These are phyloP conservation scores for Prunus armeniaca DNA, from an alignment of 306 rosid species.

Conservation along the genomic window DNA sequence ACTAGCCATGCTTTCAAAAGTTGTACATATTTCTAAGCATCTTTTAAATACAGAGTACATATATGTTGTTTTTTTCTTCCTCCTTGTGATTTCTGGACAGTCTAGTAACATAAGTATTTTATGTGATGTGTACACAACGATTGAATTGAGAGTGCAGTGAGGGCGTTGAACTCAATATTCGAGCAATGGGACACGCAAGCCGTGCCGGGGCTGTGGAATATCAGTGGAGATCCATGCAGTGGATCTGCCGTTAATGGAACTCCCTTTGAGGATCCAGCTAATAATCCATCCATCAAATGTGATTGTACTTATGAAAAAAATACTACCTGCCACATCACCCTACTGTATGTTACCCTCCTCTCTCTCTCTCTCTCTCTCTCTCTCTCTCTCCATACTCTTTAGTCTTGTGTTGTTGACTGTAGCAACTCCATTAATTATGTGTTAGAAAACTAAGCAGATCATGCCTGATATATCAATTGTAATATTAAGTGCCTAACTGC, in stretches of 20 bases:
- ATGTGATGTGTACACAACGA: background rate
- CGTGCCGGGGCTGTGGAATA: no score
- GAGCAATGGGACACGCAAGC: background rate
- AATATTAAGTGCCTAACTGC: background rate
- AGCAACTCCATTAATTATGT: no score
- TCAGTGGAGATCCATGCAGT: constrained; percentile 20
- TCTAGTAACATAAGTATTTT: background rate
- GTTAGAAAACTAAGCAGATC: no score
- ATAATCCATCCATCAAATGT: constrained; percentile 20
- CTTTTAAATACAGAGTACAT: background rate
- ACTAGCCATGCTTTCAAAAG: no score
- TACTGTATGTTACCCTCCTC: constrained; percentile 5
- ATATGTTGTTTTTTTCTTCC: no score
- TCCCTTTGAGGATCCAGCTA: accelerated
- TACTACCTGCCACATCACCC: constrained; percentile 26
- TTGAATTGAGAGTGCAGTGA: constrained; percentile 11
- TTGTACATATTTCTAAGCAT: no score
- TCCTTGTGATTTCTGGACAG: no score
- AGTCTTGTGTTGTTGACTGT: no score
- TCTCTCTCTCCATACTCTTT: no score
- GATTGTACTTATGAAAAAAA: background rate
- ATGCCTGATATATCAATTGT: no score
- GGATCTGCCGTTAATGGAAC: constrained; percentile 5
- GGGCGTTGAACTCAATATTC: constrained; percentile 27
- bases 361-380: no score